These are phyloP conservation scores for Calamus simplicifolius DNA, from an alignment of 176 grass and related monocot species.

Conservation along the genomic window DNA sequence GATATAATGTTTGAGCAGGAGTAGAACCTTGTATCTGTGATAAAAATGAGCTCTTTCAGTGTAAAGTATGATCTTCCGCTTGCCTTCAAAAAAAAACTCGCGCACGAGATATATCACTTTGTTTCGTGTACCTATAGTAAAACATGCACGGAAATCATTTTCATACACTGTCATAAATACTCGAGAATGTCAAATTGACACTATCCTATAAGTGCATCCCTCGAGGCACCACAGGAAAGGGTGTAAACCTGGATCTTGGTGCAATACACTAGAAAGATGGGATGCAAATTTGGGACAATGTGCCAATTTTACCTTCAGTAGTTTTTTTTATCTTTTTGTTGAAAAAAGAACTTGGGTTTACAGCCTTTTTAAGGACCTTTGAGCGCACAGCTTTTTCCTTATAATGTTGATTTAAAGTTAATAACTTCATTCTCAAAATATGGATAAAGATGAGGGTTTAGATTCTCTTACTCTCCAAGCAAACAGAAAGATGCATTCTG, in stretches of 20 bases:
- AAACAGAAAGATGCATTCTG: conserved; percentile 84
- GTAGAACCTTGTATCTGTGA: conserved; percentile 80
- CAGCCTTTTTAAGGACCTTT: no score
- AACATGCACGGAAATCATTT: no score
- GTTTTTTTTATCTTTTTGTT: no score
- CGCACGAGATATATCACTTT: conserved; percentile 84
- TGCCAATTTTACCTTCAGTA: no score
- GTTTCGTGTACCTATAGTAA: conserved; percentile 51
- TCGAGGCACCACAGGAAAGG: no score
- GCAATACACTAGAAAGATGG: no score
- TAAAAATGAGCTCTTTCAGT: conserved; percentile 98
- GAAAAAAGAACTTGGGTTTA: no score
- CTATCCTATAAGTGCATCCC: no score
- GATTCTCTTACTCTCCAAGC: conserved; percentile 75
- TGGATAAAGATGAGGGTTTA: conserved; percentile 3
- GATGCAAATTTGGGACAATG: no score
- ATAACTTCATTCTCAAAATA: not conserved
- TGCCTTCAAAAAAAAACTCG: conserved; percentile 88
- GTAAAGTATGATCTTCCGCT: conserved; percentile 88
- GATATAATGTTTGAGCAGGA: not conserved
- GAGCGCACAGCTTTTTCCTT: no score
- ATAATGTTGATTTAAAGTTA: no score
- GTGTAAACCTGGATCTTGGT: no score
- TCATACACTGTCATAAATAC: not conserved
- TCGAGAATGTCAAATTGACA: not conserved